Base-by-base conservation (phyloP, 2,329 filamentous ascomycete species). In the Neophaeococcomyces aloes region DNA sequence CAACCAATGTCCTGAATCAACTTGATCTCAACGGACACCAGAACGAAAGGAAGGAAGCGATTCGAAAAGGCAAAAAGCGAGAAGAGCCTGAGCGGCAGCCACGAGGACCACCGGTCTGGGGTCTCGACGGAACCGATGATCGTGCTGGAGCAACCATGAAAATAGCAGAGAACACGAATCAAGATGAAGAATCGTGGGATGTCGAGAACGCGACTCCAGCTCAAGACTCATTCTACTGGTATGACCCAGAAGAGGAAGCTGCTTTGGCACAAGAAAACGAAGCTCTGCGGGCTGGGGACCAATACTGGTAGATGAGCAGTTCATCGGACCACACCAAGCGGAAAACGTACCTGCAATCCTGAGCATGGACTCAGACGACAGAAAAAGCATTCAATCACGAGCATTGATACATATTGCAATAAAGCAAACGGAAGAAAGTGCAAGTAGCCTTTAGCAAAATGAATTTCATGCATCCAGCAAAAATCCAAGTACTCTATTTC, bases 61-160 rank as follows among this genome's bases (percentile, higher is more conserved):
- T 31, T 17, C 21, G 17, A 17, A 27, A 31, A 18, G 37, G 27
- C 37, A 35, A 42, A 25, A 33, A 33, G 13, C 29, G 15, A 29
- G 19, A 25, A 35, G 21, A 10, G 7, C 14, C 29, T 23, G 32
- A 25, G 15, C 39, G 21, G 25, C 21, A 29, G 23, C 29, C 30
- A 7, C 25, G 30, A 29, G 29, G 29, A 13, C 17, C 29, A 25
- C 30, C 17, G 15, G 39, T 17, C 5, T 21, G 4, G 18, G 19
- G 29, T 29, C 29, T 15, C 30, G 35, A 38, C 27, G 35, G 35
- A 11, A 33, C 29, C 17, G 18, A 46, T 15, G 44, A 47, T 27
- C 38, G 17, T 14, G 37, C 37, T 25, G 32, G 42, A 37, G 44
- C 23, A 25, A n/a, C 27, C 15, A 34, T 30, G 25, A 30, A 19